These are phyloP conservation scores for Eimeria praecox DNA, from an alignment of 169 alveolate species.

Conservation along the genomic window DNA sequence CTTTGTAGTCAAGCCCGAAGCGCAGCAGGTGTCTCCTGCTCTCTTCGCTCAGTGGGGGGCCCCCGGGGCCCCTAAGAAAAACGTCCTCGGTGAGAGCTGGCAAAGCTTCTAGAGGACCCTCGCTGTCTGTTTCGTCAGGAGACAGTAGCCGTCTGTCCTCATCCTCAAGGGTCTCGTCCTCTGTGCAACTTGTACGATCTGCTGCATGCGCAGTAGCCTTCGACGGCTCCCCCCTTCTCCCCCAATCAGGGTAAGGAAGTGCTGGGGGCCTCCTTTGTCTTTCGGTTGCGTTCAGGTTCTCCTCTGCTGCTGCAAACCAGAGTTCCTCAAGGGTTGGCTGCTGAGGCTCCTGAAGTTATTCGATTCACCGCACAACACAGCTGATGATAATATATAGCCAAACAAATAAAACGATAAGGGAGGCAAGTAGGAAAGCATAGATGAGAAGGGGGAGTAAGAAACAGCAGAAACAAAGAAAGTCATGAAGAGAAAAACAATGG, in stretches of 20 bases:
- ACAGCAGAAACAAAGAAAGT: background rate
- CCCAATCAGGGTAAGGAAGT: background rate
- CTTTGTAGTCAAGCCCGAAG: conserved; percentile 42
- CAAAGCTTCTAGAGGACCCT: background rate
- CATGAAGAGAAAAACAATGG: background rate
- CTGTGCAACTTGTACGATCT: background rate
- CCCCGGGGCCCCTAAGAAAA: conserved; percentile 61
- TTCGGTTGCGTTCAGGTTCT: background rate
- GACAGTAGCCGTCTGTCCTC: background rate
- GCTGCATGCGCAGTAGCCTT: background rate
- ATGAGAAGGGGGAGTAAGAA: background rate
- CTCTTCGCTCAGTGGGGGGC: conserved; percentile 4
- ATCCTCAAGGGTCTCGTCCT: background rate
- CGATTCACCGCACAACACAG: background rate
- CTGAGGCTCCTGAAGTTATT: background rate
- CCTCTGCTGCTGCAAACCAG: conserved; percentile 19
- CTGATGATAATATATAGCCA: background rate
- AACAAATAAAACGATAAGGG: background rate
- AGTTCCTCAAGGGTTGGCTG: conserved; percentile 5
- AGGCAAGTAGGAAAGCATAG: background rate
- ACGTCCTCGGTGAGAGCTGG: conserved; percentile 33
- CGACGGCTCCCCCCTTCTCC: no score
- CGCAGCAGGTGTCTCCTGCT: background rate
- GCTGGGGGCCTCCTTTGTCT: conserved; percentile 3
- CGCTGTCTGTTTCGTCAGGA: background rate